Percentiles rank a stretch among this genome's conserved stretches.
Evolutionary conservation across 2,329 filamentous ascomycete species (phyloP).

Genomic region (Onygena corvina): DNA sequence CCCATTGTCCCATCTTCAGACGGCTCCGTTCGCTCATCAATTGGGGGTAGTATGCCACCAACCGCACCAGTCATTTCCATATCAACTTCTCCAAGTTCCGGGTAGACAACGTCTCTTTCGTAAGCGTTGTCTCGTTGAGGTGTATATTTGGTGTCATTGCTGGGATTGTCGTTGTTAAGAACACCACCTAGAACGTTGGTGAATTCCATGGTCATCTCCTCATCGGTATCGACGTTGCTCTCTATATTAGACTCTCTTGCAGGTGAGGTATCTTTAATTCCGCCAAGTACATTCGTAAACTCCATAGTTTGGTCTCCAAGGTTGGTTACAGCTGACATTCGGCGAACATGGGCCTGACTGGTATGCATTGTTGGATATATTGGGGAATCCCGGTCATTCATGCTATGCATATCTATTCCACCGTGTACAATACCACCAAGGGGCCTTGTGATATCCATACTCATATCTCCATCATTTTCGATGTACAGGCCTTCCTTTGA

Average conservation of each 20-base stretch:
- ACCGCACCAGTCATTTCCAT: conserved; percentile 51
- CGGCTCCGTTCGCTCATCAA: conserved; percentile 30
- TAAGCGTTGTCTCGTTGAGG: conserved; percentile 13
- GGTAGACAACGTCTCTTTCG: conserved; percentile 7
- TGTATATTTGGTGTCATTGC: conserved; percentile 6
- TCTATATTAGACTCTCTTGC: conserved; percentile 21
- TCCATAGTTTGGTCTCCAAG: conserved; percentile 39
- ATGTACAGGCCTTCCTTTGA: conserved; percentile 18
- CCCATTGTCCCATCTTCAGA: conserved; percentile 41
- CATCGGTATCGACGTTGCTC: conserved; percentile 29
- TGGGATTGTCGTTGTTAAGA: conserved; percentile 19
- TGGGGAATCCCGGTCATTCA: conserved; percentile 22
- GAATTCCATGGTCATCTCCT: conserved; percentile 40
- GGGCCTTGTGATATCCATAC: conserved; percentile 84
- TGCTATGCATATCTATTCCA: conserved; percentile 12
- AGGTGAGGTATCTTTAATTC: conserved; percentile 22
- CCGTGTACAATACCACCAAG: conserved; percentile 63
- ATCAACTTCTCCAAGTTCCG: conserved; percentile 25
- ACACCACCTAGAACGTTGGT: conserved; percentile 36
- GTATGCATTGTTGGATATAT: conserved; percentile 20
- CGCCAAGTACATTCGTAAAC: conserved; percentile 35
- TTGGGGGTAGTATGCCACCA: conserved; percentile 34
- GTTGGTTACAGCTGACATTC: conserved; percentile 34
- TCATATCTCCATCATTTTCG: conserved; percentile 56
- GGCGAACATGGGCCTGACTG: conserved; percentile 29